These are phyloP conservation scores for Populus alba DNA, from an alignment of 345 rosid genomes.

Conservation along the genomic window DNA sequence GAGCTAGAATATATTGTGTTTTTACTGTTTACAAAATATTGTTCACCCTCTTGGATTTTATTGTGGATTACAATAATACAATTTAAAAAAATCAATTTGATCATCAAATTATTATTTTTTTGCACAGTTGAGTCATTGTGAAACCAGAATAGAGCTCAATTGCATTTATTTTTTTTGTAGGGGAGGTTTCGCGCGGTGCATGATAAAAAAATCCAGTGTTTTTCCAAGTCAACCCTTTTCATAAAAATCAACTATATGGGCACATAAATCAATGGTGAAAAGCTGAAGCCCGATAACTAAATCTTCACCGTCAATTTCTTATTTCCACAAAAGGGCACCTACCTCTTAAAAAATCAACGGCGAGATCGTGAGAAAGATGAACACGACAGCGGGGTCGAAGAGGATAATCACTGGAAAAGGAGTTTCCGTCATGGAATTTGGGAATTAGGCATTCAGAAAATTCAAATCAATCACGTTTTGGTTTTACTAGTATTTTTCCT, in stretches of 20 bases:
- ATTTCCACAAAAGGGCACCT: not conserved
- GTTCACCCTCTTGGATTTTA: too few species aligned
- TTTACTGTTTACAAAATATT: too few species aligned
- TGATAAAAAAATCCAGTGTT: too few species aligned
- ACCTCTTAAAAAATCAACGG: constrained; percentile 17
- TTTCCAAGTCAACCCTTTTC: not conserved
- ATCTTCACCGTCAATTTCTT: constrained; percentile 19
- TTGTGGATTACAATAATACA: too few species aligned
- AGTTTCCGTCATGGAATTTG: not conserved
- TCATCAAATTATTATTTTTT: too few species aligned
- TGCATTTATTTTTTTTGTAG: too few species aligned
- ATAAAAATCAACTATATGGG: constrained; percentile 5
- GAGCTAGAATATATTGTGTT: too few species aligned
- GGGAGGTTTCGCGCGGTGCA: not conserved
- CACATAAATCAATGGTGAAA: not conserved
- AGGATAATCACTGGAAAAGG: not conserved
- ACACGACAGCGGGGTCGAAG: constrained; percentile 14
- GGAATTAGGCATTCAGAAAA: not conserved
- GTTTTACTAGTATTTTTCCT: not conserved
- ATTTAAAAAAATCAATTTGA: too few species aligned
- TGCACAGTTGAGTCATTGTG: too few species aligned
- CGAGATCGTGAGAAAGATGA: constrained; percentile 3
- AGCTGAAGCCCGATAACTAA: too few species aligned
- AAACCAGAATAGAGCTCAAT: too few species aligned
- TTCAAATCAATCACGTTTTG: constrained; percentile 28